These are phyloP conservation scores for Ophiostoma ips DNA, from an alignment of 2,329 filamentous ascomycete genomes.

Conservation along the genomic window DNA sequence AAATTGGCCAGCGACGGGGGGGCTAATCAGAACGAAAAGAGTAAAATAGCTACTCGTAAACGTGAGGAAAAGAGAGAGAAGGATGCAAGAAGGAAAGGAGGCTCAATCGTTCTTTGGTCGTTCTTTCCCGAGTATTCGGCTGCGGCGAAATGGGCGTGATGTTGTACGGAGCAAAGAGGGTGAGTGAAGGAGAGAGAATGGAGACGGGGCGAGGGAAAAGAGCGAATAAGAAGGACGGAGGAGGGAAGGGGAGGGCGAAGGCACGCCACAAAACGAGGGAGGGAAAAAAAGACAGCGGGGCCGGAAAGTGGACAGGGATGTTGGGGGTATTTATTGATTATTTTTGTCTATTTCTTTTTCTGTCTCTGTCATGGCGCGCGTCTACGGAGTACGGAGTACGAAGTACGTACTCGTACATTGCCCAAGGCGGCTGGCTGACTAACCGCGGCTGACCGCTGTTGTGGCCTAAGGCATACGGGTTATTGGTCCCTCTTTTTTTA, in stretches of 20 bases:
- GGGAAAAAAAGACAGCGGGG: background rate
- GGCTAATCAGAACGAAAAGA: no score
- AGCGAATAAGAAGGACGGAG: conserved; percentile 2
- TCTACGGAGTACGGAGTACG: no score
- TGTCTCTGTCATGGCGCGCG: no score
- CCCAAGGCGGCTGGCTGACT: no score
- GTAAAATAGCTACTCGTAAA: no score
- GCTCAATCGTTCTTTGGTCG: no score
- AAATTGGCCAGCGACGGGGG: no score
- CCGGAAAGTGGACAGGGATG: background rate
- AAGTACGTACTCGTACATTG: no score
- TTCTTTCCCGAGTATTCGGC: background rate
- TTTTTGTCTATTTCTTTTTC: background rate
- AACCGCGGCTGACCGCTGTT: no score
- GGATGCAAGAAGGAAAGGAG: background rate
- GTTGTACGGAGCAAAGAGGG: background rate
- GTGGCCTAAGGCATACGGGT: no score
- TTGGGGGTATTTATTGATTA: background rate
- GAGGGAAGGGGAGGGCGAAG: no score
- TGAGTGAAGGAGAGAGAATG: background rate
- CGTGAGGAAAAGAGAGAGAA: background rate
- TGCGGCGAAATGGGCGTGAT: background rate
- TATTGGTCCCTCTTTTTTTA: no score
- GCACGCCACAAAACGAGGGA: background rate
- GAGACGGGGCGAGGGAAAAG: background rate